Percentiles rank a stretch among this genome's conserved stretches.
phyloP scores from a whole-genome alignment of 352 stramenopile species.

The Poterioochromonas sp. region DNA sequence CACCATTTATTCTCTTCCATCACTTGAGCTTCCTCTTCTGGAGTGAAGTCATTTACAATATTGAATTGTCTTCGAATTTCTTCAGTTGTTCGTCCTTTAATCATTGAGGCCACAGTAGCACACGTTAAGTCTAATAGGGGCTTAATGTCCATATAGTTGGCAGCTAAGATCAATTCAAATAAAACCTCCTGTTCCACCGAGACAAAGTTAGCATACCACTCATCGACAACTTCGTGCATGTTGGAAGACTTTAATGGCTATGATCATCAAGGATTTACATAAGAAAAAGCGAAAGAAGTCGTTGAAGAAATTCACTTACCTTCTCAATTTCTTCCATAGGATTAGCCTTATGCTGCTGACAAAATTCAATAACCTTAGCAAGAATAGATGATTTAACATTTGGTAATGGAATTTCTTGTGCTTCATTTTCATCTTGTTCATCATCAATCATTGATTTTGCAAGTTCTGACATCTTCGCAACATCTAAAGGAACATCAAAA shows the following conservation, averaged over 20 bases:
- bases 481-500: constrained; percentile 81
- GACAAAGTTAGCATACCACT: constrained; percentile 99
- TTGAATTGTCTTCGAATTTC: constrained; percentile 99
- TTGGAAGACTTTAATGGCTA: constrained; percentile 90
- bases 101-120: constrained; percentile 68
- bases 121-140: constrained; percentile 83
- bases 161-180: constrained; percentile 98
- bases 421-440: constrained; percentile 80
- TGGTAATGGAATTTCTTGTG: constrained; percentile 90
- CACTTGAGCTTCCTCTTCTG: constrained; percentile 97
- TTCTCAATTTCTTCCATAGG: constrained; percentile 99
- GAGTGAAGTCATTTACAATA: constrained; percentile 99
- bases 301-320: constrained; percentile 41
- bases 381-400: constrained; percentile 94
- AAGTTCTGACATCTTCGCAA: constrained; percentile 92
- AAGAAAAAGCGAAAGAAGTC: background rate
- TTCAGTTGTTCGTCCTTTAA: constrained; percentile 94
- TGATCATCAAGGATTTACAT: too few relatives aligned
- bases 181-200: constrained; percentile 96
- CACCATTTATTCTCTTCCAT: constrained; percentile 99
- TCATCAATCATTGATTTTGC: constrained; percentile 95
- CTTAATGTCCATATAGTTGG: constrained; percentile 99
- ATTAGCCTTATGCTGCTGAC: constrained; percentile 77
- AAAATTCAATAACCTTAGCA: constrained; percentile 64
- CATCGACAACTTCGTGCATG: constrained; percentile 96